Evolutionary conservation across 352 stramenopile genomes (phyloP).

Genomic region (Aphanomyces astaci): DNA sequence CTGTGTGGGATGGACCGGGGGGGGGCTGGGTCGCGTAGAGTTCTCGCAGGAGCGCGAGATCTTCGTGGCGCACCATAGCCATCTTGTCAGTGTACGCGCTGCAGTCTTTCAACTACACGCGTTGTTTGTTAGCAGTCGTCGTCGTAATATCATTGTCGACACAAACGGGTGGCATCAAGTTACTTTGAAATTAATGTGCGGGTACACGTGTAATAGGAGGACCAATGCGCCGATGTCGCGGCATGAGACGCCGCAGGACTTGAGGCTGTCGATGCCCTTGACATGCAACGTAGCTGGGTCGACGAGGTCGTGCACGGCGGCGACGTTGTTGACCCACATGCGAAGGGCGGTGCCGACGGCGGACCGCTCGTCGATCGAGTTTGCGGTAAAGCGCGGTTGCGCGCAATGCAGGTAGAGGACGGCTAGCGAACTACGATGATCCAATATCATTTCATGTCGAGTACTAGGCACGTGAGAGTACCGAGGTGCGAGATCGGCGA

Average conservation of each 20-base stretch:
- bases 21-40: background rate
- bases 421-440: conserved; percentile 8
- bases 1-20: background rate
- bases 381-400: background rate
- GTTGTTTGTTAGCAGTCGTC: background rate
- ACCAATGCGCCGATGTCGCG: conserved; percentile 13
- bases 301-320: conserved; percentile 17
- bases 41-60: conserved; percentile 13
- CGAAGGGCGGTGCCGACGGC: conserved; percentile 5
- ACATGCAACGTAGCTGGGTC: conserved; percentile 6
- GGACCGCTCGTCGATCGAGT: conserved; percentile 5
- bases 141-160: too few relatives aligned
- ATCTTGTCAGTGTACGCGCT: background rate
- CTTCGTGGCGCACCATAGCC: background rate
- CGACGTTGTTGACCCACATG: conserved; percentile 21
- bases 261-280: conserved; percentile 16
- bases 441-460: background rate
- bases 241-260: background rate
- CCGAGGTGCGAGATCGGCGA: conserved; percentile 6
- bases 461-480: background rate
- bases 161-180: too few relatives aligned
- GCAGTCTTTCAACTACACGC: conserved; percentile 4
- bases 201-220: conserved; percentile 18
- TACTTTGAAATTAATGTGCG: conserved; percentile 17
- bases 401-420: conserved; percentile 20